Percentiles rank a stretch among this genome's conserved stretches.
phyloP scores from a whole-genome alignment of 495 filamentous ascomycete genomes.

The Tuber magnatum region DNA sequence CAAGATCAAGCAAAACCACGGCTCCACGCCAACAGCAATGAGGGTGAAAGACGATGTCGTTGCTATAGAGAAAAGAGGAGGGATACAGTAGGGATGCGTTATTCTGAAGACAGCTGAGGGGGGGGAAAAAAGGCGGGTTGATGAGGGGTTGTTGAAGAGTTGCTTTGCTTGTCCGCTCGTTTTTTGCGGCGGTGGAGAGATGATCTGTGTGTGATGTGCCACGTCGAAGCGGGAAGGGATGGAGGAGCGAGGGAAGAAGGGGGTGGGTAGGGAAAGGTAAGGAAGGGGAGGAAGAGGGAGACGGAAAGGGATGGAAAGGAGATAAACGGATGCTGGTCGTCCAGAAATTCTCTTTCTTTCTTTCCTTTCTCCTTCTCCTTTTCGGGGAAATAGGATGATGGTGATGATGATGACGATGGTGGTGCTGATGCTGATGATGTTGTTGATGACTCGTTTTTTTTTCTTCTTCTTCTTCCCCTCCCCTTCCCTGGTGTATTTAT shows the following conservation, averaged over 20 bases:
- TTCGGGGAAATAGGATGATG: not conserved
- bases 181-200: slow-evolving; percentile 14
- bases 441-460: not conserved
- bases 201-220: slow-evolving; percentile 38
- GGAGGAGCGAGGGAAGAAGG: slow-evolving; percentile 7
- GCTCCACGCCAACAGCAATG: slow-evolving; percentile 6
- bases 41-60: slow-evolving; percentile 8
- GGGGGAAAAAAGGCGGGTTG: slow-evolving; percentile 1
- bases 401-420: not conserved
- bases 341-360: not conserved
- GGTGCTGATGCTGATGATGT: not conserved
- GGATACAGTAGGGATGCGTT: slow-evolving; percentile 19
- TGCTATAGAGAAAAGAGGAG: slow-evolving; percentile 9
- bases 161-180: not conserved
- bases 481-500: not conserved
- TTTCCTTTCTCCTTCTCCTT: not conserved
- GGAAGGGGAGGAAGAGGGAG: not conserved
- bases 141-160: slow-evolving; percentile 1
- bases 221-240: slow-evolving; percentile 29
- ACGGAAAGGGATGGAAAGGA: not conserved
- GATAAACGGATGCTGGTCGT: not conserved
- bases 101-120: not conserved
- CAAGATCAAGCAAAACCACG: not conserved
- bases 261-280: slow-evolving; percentile 21
- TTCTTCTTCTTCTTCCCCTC: not conserved